Evolutionary conservation across 148 eudicot species (phyloP), one percentile per base, ranked within the genome.

Genomic region (Dianthus caryophyllus): DNA sequence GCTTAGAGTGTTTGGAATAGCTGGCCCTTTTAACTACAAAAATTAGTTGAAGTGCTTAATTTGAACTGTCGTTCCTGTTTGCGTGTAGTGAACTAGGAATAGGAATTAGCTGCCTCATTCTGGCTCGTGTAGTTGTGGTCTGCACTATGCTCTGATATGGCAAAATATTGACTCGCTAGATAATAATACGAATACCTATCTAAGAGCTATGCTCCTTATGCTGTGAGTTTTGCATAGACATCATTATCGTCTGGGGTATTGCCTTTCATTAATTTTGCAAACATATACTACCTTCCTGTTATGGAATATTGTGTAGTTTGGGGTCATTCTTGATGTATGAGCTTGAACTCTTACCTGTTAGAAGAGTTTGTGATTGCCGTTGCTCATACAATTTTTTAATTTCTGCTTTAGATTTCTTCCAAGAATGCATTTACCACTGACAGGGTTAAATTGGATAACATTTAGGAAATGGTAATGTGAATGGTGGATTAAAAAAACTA

Each of bases 51-150:
- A 53, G 25, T 50, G 21, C 24, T 54, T 54, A 2, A 6, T 27
- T 57, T 27, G 5, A 33, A 9, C 18, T 59, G 24, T n/a, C 8
- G 9, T 30, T 7, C 38, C n/a, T 38, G 27, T 25, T 5, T 12
- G 61, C 60, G 13, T 25, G 25, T 56, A 27, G 33, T 27, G 33
- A 56, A 56, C n/a, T 56, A 56, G 30, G 9, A 56, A 2, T 25
- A 29, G 33, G 36, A 56, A 56, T 56, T 56, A 56, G 61, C 61
- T 14, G 36, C 61, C 0, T 27, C 38, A 15, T 13, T 56, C 27
- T 56, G n/a, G 61, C n/a, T 26, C 14, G 38, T 56, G 36, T n/a
- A 56, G 38, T 29, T 24, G 30, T 53, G 30, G 58, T 53, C 58
- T 2, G 38, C 7, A 33, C 38, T 33, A 2, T 53, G 58, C 58